A percentile compares a stretch with the other conserved stretches of the same genome.
phyloP scores from a whole-genome alignment of 1,139 yeast species.

The Suzukiozyma palmioleophila region DNA sequence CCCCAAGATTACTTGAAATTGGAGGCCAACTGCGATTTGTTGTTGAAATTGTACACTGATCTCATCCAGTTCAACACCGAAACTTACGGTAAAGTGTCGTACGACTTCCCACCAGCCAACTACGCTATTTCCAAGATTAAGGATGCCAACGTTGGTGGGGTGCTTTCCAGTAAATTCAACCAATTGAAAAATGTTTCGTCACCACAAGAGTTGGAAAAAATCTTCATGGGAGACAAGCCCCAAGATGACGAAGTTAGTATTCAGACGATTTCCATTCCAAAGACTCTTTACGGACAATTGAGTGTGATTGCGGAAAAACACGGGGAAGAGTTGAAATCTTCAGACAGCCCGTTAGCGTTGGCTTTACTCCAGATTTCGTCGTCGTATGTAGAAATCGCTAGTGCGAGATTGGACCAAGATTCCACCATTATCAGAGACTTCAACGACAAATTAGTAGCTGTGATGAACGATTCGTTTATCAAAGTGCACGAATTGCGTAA shows the following conservation, averaged over 20 bases:
- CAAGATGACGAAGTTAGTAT: conserved; percentile 17
- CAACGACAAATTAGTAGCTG: conserved; percentile 47
- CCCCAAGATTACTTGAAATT: conserved; percentile 69
- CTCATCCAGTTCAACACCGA: conserved; percentile 52
- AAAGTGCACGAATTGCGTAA: conserved; percentile 59
- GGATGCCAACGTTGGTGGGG: conserved; percentile 61
- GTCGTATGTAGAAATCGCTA: conserved; percentile 56
- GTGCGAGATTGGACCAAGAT: conserved; percentile 63
- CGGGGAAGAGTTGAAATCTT: conserved; percentile 37
- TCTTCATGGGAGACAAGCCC: conserved; percentile 27
- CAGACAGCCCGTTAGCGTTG: conserved; percentile 46
- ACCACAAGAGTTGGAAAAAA: conserved; percentile 61
- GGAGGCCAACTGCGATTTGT: conserved; percentile 61
- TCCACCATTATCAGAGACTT: conserved; percentile 51
- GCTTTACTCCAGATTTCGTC: conserved; percentile 55
- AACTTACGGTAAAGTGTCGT: conserved; percentile 61
- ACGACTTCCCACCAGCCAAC: conserved; percentile 73
- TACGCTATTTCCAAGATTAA: conserved; percentile 37
- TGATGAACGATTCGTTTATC: conserved; percentile 55
- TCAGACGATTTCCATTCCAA: conserved; percentile 38
- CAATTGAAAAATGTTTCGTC: conserved; percentile 58
- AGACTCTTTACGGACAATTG: conserved; percentile 44
- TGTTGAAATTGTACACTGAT: conserved; percentile 57
- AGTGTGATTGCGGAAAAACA: conserved; percentile 32
- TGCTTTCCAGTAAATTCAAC: conserved; percentile 49